Percentiles rank a stretch among this genome's conserved stretches.
Evolutionary conservation across 2,329 filamentous ascomycete species (phyloP).

Genomic region (Teratosphaeria epicoccoides): DNA sequence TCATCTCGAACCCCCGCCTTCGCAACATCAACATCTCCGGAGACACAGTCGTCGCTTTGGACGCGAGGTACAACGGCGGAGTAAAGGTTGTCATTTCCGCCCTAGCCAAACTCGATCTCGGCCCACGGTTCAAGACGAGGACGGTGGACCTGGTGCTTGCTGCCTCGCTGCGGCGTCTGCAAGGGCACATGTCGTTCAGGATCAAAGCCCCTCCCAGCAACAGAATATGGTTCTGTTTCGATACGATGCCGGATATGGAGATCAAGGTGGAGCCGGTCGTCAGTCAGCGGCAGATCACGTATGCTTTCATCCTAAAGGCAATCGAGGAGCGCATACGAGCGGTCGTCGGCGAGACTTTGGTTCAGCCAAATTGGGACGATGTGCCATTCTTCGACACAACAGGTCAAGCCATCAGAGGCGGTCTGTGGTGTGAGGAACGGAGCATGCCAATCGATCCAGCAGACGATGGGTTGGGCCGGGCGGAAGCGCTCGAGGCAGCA

Average conservation of each 20-base stretch:
- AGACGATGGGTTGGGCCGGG: background rate
- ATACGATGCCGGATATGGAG: slow-evolving; percentile 86
- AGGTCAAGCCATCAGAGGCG: slow-evolving; percentile 68
- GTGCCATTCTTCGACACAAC: slow-evolving; percentile 79
- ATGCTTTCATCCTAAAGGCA: slow-evolving; percentile 78
- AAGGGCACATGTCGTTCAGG: slow-evolving; percentile 74
- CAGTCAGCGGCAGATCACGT: slow-evolving; percentile 89
- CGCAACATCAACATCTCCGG: slow-evolving; percentile 87
- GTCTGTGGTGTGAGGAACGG: slow-evolving; percentile 56
- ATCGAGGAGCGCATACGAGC: slow-evolving; percentile 94
- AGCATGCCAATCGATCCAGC: background rate
- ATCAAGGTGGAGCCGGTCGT: slow-evolving; percentile 93
- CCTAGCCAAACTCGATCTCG: slow-evolving; percentile 85
- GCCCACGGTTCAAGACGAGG: slow-evolving; percentile 74
- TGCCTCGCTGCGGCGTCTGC: slow-evolving; percentile 70
- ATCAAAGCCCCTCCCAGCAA: slow-evolving; percentile 95
- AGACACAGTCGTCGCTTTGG: slow-evolving; percentile 75
- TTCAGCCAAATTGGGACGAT: slow-evolving; percentile 93
- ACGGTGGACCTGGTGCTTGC: slow-evolving; percentile 85
- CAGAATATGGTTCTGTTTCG: slow-evolving; percentile 89
- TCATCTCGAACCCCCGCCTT: slow-evolving; percentile 77
- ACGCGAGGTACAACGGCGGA: slow-evolving; percentile 80
- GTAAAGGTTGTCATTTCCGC: slow-evolving; percentile 83
- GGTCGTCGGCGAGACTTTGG: slow-evolving; percentile 82
- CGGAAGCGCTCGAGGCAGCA: slow-evolving; percentile 1